Evolutionary conservation across 176 grass and related monocot species (phyloP).

Genomic region (Lolium rigidum): DNA sequence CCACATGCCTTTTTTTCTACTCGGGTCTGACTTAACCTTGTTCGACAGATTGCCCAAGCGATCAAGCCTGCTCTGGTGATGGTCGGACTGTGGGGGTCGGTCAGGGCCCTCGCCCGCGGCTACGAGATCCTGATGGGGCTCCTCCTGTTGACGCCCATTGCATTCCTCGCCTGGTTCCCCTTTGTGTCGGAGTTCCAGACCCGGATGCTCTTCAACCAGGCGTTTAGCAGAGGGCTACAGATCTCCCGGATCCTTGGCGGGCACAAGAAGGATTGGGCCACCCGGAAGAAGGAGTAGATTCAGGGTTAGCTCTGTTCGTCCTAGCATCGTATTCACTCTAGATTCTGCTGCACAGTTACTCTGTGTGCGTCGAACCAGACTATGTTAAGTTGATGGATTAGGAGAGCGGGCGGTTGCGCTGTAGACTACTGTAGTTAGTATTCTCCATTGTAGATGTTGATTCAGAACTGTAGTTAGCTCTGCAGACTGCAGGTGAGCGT

Average conservation of each 20-base stretch:
- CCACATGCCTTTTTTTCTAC: not conserved
- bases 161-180: slow-evolving; percentile 92
- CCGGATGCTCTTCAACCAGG: slow-evolving; percentile 97
- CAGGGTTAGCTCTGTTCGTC: not conserved
- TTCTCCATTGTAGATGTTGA: slow-evolving; percentile 3
- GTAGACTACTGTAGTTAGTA: not conserved
- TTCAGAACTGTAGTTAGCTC: not conserved
- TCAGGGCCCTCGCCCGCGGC: slow-evolving; percentile 87
- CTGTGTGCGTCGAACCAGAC: not conserved
- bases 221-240: slow-evolving; percentile 95
- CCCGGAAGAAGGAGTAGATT: slow-evolving; percentile 79
- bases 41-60: slow-evolving; percentile 86
- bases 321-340: not conserved
- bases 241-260: slow-evolving; percentile 97
- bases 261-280: slow-evolving; percentile 81
- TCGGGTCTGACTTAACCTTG: not conserved
- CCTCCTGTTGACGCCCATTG: slow-evolving; percentile 85
- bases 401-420: not conserved
- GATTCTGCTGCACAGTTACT: not conserved
- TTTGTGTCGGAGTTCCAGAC: slow-evolving; percentile 98
- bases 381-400: not conserved
- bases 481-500: not conserved
- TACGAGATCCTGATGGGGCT: slow-evolving; percentile 95
- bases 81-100: slow-evolving; percentile 70
- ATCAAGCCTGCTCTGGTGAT: slow-evolving; percentile 60